Conservation (phyloP, 345 rosid genomes). For the Citrus trifoliata region DNA sequence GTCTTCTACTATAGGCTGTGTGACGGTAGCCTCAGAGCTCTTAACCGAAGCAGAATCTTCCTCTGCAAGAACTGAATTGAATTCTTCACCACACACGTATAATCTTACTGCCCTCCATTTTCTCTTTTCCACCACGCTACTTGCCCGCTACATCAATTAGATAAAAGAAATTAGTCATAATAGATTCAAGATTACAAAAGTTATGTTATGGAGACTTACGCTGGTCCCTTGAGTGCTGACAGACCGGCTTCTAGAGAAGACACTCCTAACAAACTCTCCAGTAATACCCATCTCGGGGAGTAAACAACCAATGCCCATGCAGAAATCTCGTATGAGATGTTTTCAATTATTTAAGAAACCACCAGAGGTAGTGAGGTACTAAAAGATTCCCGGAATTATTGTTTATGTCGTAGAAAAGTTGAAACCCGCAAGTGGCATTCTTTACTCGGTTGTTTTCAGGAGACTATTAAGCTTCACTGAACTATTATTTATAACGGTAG, state of each 20-base stretch:
- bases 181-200: not conserved
- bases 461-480: slow-evolving; percentile 10
- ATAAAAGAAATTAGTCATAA: not conserved
- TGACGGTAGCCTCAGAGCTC: slow-evolving; percentile 51
- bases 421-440: slow-evolving; percentile 29
- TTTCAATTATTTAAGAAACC: slow-evolving; percentile 25
- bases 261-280: slow-evolving; percentile 61
- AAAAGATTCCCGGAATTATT: slow-evolving; percentile 38
- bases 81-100: slow-evolving; percentile 74
- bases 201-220: slow-evolving; percentile 25
- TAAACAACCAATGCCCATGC: slow-evolving; percentile 8
- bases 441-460: not conserved
- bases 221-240: slow-evolving; percentile 35
- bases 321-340: slow-evolving; percentile 14
- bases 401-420: slow-evolving; percentile 16
- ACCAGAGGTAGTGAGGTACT: slow-evolving; percentile 13
- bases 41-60: slow-evolving; percentile 69
- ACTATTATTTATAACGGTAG: not conserved
- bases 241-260: slow-evolving; percentile 64
- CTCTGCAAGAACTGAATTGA: slow-evolving; percentile 71
- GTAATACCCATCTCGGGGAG: slow-evolving; percentile 66
- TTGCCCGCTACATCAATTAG: slow-evolving; percentile 37
- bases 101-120: slow-evolving; percentile 69
- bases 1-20: slow-evolving; percentile 33
- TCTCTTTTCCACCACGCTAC: slow-evolving; percentile 48